phyloP scores from a whole-genome alignment of 495 filamentous ascomycete genomes.

The Penicillium dipodomyicola region DNA sequence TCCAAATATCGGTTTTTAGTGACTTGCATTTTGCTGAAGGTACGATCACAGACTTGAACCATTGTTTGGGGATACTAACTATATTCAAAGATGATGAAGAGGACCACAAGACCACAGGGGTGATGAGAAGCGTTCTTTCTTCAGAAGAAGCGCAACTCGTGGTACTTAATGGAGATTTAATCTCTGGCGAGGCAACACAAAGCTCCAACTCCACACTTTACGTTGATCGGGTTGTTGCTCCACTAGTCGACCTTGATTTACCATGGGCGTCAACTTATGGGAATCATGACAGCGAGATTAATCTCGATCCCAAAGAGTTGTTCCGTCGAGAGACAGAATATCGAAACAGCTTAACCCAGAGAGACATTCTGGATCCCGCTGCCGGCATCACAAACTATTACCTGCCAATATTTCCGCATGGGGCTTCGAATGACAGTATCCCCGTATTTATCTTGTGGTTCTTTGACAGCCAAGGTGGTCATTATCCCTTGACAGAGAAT shows the following conservation, averaged over 20 bases:
- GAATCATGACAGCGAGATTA: slow-evolving; percentile 65
- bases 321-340: slow-evolving; percentile 52
- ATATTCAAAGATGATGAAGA: slow-evolving; percentile 47
- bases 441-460: slow-evolving; percentile 63
- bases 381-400: slow-evolving; percentile 67
- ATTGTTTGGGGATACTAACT: neutral
- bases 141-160: slow-evolving; percentile 55
- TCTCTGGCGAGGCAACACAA: slow-evolving; percentile 65
- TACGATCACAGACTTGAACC: slow-evolving; percentile 22
- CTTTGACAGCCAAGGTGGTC: slow-evolving; percentile 66
- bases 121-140: slow-evolving; percentile 58
- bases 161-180: slow-evolving; percentile 68
- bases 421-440: slow-evolving; percentile 22
- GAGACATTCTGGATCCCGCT: slow-evolving; percentile 35
- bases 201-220: slow-evolving; percentile 54
- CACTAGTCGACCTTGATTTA: slow-evolving; percentile 51
- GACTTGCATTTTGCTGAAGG: slow-evolving; percentile 69
- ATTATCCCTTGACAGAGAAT: slow-evolving; percentile 44
- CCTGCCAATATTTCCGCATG: slow-evolving; percentile 45
- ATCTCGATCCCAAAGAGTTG: slow-evolving; percentile 54
- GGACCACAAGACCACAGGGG: slow-evolving; percentile 56
- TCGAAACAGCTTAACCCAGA: slow-evolving; percentile 48
- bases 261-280: slow-evolving; percentile 69
- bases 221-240: slow-evolving; percentile 58
- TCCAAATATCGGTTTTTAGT: slow-evolving; percentile 57